Percentiles rank a stretch among this genome's conserved stretches.
Conservation (phyloP, 139 green algal species). For the Chlamydomonas schloesseri region DNA sequence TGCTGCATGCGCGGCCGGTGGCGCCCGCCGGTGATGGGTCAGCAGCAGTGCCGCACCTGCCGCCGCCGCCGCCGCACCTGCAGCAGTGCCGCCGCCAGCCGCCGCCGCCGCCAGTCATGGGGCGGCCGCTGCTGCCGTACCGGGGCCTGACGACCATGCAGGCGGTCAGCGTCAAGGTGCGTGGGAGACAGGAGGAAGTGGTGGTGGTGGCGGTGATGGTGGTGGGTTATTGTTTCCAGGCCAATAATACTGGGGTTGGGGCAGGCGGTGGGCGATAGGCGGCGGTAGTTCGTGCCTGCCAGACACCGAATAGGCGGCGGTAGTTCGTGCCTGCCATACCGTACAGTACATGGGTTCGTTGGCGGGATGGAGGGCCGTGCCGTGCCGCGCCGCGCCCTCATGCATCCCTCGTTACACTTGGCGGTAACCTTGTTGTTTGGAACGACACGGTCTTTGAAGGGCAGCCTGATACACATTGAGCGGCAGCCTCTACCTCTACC, state of each 20-base stretch:
- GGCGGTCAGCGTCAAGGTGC: constrained; percentile 2
- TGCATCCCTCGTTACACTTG: no score
- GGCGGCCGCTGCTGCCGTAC: constrained; percentile 15
- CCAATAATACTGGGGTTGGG: no score
- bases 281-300: neutral
- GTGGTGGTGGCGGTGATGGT: no score
- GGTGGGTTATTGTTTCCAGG: no score
- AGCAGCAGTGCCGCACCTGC: neutral
- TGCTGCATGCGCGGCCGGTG: neutral
- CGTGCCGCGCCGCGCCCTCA: no score
- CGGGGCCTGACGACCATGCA: neutral
- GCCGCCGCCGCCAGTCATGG: neutral
- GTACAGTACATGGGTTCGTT: no score
- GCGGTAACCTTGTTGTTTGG: no score
- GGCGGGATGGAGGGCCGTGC: no score
- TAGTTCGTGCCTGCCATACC: neutral
- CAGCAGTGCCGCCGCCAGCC: neutral
- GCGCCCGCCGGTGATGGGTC: neutral
- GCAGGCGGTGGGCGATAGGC: neutral
- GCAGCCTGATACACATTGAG: no score
- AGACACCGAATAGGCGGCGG: neutral
- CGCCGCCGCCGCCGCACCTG: neutral
- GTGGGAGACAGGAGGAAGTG: no score
- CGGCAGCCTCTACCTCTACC: no score
- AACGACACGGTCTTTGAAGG: no score